Evolutionary conservation across 257 asterid species (phyloP), one percentile per base, ranked within the genome.

Genomic region (Rehmannia glutinosa): DNA sequence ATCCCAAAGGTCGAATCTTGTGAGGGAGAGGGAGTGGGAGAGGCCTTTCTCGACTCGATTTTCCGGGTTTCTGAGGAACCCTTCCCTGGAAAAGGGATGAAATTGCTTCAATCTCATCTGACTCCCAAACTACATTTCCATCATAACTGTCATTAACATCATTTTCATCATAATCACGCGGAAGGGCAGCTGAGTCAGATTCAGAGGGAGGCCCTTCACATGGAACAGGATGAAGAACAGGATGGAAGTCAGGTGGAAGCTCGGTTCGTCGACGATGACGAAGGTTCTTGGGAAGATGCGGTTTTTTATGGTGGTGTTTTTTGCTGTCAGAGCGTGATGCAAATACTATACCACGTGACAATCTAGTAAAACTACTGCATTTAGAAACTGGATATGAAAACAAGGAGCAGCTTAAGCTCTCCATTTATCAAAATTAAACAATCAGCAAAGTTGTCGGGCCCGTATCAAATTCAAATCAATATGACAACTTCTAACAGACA

Each of bases 51-150:
- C 96, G 69, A n/a, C 62, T 45, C 78, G 64, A 69, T 10, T 80
- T 83, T 59, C 96, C 91, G 8, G 97, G 96, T 62, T 86, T 91
- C 72, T 91, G 93, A 77, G 93, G 95, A 50, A 91, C 73, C 62
- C 97, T 78, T 30, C 87, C 88, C 67, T 63, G 78, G 72, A 91
- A 91, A 75, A 88, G 93, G 28, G 97, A 91, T 12, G 97, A 81
- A 76, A 91, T 88, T 3, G 96, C 87, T 62, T 86, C 97, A 64
- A 85, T 79, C 73, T 91, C 97, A 73, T 88, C 96, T 0, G 79
- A 23, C 17, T 83, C 93, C 96, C 97, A 88, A 4, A 57, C 73
- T 30, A 78, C 6, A 63, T 66, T 64, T 43, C 57, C 89, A 65
- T 68, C 84, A 43, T 13, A 56, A 56, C 51, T 43, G 8, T 8